Conservation (phyloP, 495 filamentous ascomycete species). For the Aspergillus taichungensis region DNA sequence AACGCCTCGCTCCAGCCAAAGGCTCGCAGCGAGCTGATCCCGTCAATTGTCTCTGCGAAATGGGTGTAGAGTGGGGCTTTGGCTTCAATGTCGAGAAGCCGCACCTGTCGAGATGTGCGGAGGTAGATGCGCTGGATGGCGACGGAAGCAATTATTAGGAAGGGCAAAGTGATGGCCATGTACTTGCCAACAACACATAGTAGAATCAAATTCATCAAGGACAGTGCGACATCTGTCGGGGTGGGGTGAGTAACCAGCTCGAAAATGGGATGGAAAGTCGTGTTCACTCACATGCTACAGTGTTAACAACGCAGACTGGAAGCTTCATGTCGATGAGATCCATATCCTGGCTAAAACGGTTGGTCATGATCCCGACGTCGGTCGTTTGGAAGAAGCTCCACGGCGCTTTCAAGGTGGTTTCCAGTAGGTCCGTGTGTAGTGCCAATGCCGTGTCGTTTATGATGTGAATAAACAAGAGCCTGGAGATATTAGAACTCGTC, state of each 20-base stretch:
- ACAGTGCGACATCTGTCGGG: constrained; percentile 13
- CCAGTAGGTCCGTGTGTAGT: not conserved
- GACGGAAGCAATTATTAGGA: constrained; percentile 26
- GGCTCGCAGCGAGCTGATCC: constrained; percentile 61
- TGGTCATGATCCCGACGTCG: constrained; percentile 6
- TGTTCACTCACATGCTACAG: too few species aligned
- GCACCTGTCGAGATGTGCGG: constrained; percentile 51
- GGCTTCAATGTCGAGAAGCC: constrained; percentile 47
- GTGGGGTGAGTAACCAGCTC: not conserved
- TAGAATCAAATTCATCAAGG: constrained; percentile 18
- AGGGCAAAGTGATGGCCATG: constrained; percentile 3
- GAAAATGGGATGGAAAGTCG: too few species aligned
- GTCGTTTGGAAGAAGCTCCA: constrained; percentile 10
- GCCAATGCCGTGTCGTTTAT: constrained; percentile 3
- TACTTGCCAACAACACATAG: constrained; percentile 16
- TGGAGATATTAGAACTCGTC: not conserved
- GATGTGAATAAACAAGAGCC: constrained; percentile 4
- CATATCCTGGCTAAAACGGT: constrained; percentile 25
- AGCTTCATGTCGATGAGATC: constrained; percentile 32
- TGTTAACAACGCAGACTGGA: constrained; percentile 2
- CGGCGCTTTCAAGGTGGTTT: constrained; percentile 9
- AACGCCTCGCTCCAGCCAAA: constrained; percentile 45
- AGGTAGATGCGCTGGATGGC: constrained; percentile 47
- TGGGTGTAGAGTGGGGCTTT: constrained; percentile 62
- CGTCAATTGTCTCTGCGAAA: constrained; percentile 56